Evolutionary conservation across 352 stramenopile genomes (phyloP).

Genomic region (Globisporangium polare): DNA sequence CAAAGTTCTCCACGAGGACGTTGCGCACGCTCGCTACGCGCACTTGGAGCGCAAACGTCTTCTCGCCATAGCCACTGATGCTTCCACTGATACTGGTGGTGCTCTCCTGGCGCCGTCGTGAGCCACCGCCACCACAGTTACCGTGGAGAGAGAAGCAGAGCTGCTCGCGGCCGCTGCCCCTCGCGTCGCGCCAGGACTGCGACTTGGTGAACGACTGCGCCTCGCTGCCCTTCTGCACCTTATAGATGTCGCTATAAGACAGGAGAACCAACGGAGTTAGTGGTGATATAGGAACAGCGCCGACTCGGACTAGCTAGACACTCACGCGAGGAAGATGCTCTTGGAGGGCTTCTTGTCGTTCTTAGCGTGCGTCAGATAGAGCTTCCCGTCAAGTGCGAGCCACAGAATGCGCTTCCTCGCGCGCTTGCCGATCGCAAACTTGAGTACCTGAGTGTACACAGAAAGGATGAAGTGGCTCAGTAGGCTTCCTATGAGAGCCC

Average conservation of each 20-base stretch:
- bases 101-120: conserved; percentile 1
- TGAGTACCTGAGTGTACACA: conserved; percentile 22
- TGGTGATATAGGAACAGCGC: not conserved
- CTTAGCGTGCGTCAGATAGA: conserved; percentile 40
- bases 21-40: conserved; percentile 40
- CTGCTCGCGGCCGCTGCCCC: conserved; percentile 37
- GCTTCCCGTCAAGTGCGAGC: conserved; percentile 37
- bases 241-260: too few relatives aligned
- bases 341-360: conserved; percentile 38
- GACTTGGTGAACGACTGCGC: conserved; percentile 49
- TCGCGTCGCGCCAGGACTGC: conserved; percentile 41
- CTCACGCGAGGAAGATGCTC: conserved; percentile 41
- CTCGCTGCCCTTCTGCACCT: conserved; percentile 37
- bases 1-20: conserved; percentile 44
- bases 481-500: not conserved
- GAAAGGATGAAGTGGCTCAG: not conserved
- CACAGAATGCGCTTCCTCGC: conserved; percentile 45
- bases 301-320: not conserved
- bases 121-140: conserved; percentile 1
- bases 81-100: not conserved
- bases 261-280: too few relatives aligned
- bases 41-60: conserved; percentile 49
- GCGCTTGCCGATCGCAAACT: conserved; percentile 45
- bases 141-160: conserved; percentile 45
- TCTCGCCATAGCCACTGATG: conserved; percentile 20